phyloP scores from a whole-genome alignment of 352 stramenopile genomes.

The Phytophthora chlamydospora region DNA sequence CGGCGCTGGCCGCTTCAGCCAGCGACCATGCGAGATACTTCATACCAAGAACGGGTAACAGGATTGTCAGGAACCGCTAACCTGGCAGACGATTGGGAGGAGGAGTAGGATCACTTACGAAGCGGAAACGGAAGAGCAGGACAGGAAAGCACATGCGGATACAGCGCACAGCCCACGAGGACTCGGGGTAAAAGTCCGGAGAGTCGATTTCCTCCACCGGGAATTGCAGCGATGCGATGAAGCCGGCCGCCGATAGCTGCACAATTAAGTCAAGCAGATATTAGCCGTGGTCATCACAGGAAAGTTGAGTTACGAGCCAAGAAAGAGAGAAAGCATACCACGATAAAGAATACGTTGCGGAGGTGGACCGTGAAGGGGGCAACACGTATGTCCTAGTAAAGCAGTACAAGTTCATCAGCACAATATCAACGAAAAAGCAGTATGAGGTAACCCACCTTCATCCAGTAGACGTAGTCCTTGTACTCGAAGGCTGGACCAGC shows the following conservation, averaged over 20 bases:
- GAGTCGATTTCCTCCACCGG: constrained; percentile 85
- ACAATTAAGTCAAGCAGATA: background rate
- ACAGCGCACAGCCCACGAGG: constrained; percentile 64
- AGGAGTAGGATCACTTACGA: constrained; percentile 50
- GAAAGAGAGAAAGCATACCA: constrained; percentile 48
- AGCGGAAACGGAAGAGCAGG: constrained; percentile 86
- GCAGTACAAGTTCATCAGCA: background rate
- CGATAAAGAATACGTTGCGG: constrained; percentile 76
- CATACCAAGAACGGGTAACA: background rate
- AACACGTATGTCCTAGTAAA: constrained; percentile 53
- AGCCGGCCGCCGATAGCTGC: constrained; percentile 70
- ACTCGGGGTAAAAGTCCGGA: constrained; percentile 70
- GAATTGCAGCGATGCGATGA: constrained; percentile 76
- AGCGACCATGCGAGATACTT: constrained; percentile 91
- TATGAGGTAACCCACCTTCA: constrained; percentile 45
- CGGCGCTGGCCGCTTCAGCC: constrained; percentile 71
- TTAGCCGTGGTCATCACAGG: constrained; percentile 1
- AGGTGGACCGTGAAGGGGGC: constrained; percentile 70
- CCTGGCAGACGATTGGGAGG: background rate
- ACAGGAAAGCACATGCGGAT: constrained; percentile 76
- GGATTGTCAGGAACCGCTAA: constrained; percentile 6
- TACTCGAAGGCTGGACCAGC: constrained; percentile 86
- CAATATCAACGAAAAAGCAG: background rate
- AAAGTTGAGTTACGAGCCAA: background rate
- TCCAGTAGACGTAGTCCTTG: constrained; percentile 85